Base-by-base conservation (phyloP, 164 flowering plant species). In the Kalanchoe fedtschenkoi region DNA sequence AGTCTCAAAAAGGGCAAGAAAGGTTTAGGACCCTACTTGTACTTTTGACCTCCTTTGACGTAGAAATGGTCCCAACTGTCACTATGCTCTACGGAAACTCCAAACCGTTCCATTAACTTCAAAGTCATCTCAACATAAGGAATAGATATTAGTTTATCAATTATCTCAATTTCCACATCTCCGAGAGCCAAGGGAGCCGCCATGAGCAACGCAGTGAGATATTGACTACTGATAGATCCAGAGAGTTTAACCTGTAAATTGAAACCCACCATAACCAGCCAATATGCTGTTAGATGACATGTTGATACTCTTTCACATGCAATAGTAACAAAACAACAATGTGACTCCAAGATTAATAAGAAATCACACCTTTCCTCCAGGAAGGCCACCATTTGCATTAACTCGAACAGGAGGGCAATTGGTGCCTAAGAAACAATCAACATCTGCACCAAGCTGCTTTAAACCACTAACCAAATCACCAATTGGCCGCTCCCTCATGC, bases 401-500 rank as follows among this genome's bases (percentile, higher is more conserved):
- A 95, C 71, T 51, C 85, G 83, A 34, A 95, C 96, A 66, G 99
- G 99, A 37, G 99, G 99, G 69, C 99, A 95, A 61, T 84, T 78
- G 59, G 99, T 91, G 64, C 93, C 96, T 62, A 83, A 71, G 44
- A 66, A 81, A 71, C 99, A 95, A 65, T 89, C 91, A 71, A 79
- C 92, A 67, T 89, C 93, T 60, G 95, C 93, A 66, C 97, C 99
- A 68, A 95, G 97, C 82, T 95, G 99, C 85, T 91, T 85, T 59
- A 95, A 83, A 75, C 93, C 99, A 57, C 53, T 66, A 63, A 95
- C 95, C 74, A 95, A 78, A 77, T 88, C 97, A 21, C 83, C 96
- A 71, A 95, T 95, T 14, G 99, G 99, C 65, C 97, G 82, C 86
- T 95, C 99, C 65, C 99, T 88, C 99, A 95, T 95, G 46, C 98